phyloP scores from a whole-genome alignment of 2,329 filamentous ascomycete genomes.

The Ploettnerulaceae sp. region DNA sequence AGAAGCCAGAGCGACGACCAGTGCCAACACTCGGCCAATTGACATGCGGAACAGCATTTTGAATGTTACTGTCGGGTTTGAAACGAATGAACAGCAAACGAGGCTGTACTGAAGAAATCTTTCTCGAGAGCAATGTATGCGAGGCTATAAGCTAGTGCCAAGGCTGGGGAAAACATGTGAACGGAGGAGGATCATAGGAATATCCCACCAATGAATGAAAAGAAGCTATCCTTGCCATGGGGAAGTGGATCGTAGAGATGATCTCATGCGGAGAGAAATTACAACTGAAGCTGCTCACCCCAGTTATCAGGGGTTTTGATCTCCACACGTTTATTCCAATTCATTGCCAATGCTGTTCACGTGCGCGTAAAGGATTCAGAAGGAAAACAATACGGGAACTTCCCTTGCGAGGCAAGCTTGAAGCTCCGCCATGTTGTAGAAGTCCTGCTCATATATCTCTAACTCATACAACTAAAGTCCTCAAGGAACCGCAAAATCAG shows the following conservation, averaged over 20 bases:
- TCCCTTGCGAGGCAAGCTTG: no score
- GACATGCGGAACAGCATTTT: conserved; percentile 6
- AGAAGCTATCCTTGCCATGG: background rate
- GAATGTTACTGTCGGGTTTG: background rate
- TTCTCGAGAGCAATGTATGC: background rate
- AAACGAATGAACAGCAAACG: background rate
- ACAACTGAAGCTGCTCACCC: no score
- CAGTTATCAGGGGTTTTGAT: no score
- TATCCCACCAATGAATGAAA: conserved; percentile 6
- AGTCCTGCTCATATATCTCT: no score
- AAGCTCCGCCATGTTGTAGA: no score
- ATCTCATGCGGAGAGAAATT: no score
- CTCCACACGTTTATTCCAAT: no score
- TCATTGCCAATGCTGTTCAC: no score
- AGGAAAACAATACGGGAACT: no score
- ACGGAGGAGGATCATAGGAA: background rate
- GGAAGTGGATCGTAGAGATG: conserved; percentile 1
- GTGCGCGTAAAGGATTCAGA: no score
- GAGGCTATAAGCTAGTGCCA: conserved; percentile 11
- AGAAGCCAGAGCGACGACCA: conserved; percentile 2
- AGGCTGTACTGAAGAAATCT: conserved; percentile 1
- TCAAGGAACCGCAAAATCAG: no score
- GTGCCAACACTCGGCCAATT: conserved; percentile 7
- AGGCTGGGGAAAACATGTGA: background rate
- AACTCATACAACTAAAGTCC: no score